Percentiles rank a stretch among this genome's conserved stretches.
Conservation (phyloP, 2,329 filamentous ascomycete genomes). For the Colletotrichum sp. region DNA sequence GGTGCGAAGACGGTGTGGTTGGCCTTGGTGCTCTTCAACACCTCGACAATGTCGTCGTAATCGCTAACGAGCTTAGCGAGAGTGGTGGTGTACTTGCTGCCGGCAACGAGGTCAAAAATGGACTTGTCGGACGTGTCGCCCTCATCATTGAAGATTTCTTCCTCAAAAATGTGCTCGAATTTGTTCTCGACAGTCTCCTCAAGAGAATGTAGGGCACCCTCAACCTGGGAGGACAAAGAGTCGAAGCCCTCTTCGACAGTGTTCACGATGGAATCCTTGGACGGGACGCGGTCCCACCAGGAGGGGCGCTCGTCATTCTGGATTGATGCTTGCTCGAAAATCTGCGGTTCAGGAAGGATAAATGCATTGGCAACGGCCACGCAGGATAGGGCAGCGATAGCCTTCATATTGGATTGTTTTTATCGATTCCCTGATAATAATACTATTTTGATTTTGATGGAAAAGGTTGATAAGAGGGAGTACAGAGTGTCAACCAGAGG, state of each 20-base stretch:
- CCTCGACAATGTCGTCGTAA: constrained; percentile 71
- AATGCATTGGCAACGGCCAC: constrained; percentile 54
- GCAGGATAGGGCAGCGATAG: constrained; percentile 50
- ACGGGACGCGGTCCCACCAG: constrained; percentile 33
- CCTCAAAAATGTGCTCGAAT: constrained; percentile 22
- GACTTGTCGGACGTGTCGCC: constrained; percentile 65
- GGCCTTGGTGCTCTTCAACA: constrained; percentile 74
- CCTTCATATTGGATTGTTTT: constrained; percentile 42
- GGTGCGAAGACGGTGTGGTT: constrained; percentile 87
- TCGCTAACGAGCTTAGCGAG: constrained; percentile 78
- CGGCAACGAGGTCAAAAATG: constrained; percentile 79
- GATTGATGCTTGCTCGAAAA: constrained; percentile 45
- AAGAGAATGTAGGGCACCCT: constrained; percentile 35
- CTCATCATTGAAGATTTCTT: constrained; percentile 11
- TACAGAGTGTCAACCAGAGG: not conserved
- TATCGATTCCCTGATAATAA: not conserved
- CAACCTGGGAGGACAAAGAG: constrained; percentile 23
- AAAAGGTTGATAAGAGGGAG: not conserved
- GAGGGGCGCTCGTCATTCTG: constrained; percentile 30
- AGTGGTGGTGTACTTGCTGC: constrained; percentile 76
- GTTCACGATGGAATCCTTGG: constrained; percentile 36
- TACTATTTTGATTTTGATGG: not conserved
- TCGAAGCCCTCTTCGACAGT: constrained; percentile 34
- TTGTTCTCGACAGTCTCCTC: constrained; percentile 30
- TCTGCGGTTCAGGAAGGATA: constrained; percentile 54